A percentile compares a stretch with the other conserved stretches of the same genome.
Conservation (phyloP, 345 rosid genomes). For the Aegle marmelos region DNA sequence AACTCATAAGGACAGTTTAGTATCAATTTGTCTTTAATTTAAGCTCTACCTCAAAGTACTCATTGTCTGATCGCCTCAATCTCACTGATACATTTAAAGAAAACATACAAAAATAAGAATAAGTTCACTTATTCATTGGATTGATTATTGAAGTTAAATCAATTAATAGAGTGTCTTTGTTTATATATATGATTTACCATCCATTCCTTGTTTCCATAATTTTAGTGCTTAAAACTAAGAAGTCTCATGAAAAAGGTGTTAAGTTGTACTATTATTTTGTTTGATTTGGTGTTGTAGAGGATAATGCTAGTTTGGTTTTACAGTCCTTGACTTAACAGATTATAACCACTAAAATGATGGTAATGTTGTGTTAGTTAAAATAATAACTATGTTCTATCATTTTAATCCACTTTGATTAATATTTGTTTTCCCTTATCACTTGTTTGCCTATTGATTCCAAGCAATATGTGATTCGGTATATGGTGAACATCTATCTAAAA, state of each 20-base stretch:
- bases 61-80: constrained; percentile 18
- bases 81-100: constrained; percentile 27
- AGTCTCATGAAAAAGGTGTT: too few species aligned
- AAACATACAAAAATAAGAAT: constrained; percentile 46
- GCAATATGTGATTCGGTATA: constrained; percentile 48
- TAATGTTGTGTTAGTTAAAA: neutral
- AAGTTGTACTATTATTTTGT: neutral
- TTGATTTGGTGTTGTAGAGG: constrained; percentile 25
- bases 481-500: constrained; percentile 64
- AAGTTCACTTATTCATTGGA: neutral
- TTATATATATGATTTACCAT: constrained; percentile 34
- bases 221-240: constrained; percentile 13
- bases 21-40: constrained; percentile 27
- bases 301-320: constrained; percentile 29
- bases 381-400: too few species aligned
- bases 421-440: neutral
- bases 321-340: constrained; percentile 40
- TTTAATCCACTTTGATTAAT: too few species aligned
- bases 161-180: neutral
- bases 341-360: constrained; percentile 46
- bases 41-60: constrained; percentile 29
- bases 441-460: constrained; percentile 29
- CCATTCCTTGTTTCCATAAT: constrained; percentile 36
- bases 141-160: neutral
- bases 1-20: constrained; percentile 39